Evolutionary conservation across 257 asterid genomes (phyloP), one percentile per base, ranked within the genome.

Genomic region (Solanum acaule): DNA sequence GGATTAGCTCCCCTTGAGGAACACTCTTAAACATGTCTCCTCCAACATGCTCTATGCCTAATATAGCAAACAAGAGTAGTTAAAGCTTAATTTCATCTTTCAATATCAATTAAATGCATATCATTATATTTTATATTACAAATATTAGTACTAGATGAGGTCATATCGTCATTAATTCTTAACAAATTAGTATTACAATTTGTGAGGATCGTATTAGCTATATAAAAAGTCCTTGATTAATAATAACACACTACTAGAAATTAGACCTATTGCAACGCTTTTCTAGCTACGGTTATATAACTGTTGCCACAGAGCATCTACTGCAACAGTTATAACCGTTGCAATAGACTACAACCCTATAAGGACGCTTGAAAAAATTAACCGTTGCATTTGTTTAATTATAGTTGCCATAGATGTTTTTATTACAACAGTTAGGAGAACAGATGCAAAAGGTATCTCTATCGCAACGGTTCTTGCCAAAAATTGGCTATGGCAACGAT

Each of bases 1-100:
- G 7, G 49, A 89, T 85, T 34, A 87, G 63, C 71, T 85, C 88
- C 22, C 84, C 90, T 63, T 77, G 56, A n/a, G 91, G 90, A 34
- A 89, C 52, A 63, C 68, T 35, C 63, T 76, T 42, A 31, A 89
- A 87, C 91, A 89, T 87, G 25, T 89, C 90, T 37, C 90, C 91
- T 15, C 67, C 87, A 33, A 84, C 56, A 35, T 89, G 91, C 83
- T 84, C 88, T 84, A 87, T 35, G 22, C 84, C 91, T 89, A 44
- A 63, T 38, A 70, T 61, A 65, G 23, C 7, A 85, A 67, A 14
- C 35, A 67, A 34, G 42, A 46, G 5, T 29, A 9, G 9, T 46
- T 44, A n/a, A 4, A 79, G 40, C 38, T 81, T 46, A 42, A 25
- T 42, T 25, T 81, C 40, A 44, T 81, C 67, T 44, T 46, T 29